Conservation (phyloP, 345 rosid species). For the Noccaea caerulescens region DNA sequence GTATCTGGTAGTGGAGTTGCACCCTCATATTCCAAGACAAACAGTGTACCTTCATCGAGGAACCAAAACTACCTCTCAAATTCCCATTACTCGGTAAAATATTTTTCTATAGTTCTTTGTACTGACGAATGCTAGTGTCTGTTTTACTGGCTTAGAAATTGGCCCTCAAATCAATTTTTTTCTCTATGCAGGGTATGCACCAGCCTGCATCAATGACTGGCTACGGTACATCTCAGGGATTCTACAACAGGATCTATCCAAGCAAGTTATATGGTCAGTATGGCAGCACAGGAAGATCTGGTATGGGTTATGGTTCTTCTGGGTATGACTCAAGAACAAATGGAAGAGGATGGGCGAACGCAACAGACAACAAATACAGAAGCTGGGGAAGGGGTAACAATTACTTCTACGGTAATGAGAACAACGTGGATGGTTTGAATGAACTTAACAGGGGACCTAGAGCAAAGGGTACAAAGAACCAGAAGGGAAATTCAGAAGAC, state of each 20-base stretch:
- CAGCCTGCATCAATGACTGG: constrained; percentile 61
- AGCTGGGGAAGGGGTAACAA: constrained; percentile 72
- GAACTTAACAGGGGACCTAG: constrained; percentile 94
- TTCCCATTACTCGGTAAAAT: constrained; percentile 62
- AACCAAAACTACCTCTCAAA: constrained; percentile 62
- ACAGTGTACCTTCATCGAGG: constrained; percentile 58
- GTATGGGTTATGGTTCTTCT: constrained; percentile 67
- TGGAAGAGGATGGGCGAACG: constrained; percentile 66
- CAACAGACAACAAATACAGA: constrained; percentile 65
- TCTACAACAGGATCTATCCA: constrained; percentile 63
- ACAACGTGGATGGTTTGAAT: constrained; percentile 66
- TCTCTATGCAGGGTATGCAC: constrained; percentile 56
- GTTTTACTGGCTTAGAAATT: not conserved
- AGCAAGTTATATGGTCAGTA: constrained; percentile 72
- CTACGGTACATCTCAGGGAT: constrained; percentile 64
- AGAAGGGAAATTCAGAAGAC: constrained; percentile 52
- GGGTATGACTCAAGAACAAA: constrained; percentile 70
- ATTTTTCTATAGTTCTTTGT: not conserved
- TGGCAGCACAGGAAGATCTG: constrained; percentile 65
- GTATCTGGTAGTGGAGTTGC: constrained; percentile 50
- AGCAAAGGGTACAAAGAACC: constrained; percentile 72
- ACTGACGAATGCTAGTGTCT: not conserved
- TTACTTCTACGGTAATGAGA: constrained; percentile 63
- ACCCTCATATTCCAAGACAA: constrained; percentile 59
- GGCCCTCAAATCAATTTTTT: not conserved